Evolutionary conservation across 2,329 filamentous ascomycete species (phyloP).

Genomic region (Didymella lethalis): DNA sequence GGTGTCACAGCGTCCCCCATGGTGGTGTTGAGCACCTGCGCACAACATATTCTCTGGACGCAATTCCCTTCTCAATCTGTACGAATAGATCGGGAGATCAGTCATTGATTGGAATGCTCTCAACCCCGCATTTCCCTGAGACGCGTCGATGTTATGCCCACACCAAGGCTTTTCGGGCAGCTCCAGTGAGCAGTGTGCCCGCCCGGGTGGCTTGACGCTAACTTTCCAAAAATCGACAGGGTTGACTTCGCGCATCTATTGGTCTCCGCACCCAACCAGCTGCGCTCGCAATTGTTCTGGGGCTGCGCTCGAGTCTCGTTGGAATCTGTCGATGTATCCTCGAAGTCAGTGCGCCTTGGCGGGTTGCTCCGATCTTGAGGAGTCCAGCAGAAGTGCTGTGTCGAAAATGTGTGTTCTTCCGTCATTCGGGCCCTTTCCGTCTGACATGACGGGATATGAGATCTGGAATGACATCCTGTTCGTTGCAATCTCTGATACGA

Average conservation of each 20-base stretch:
- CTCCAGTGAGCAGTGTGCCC: conserved; percentile 36
- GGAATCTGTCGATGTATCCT: not conserved
- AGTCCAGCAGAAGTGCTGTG: not conserved
- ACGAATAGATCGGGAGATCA: conserved; percentile 27
- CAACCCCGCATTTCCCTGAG: conserved; percentile 49
- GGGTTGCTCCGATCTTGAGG: not conserved
- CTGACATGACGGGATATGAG: not conserved
- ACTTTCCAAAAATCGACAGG: conserved; percentile 14
- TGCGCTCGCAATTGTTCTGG: conserved; percentile 1
- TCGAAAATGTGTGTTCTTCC: not conserved
- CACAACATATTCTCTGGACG: conserved; percentile 33
- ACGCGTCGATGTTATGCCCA: conserved; percentile 32
- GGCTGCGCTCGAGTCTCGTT: not conserved
- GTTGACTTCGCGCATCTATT: not conserved
- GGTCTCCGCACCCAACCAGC: not conserved
- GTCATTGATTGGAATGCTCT: conserved; percentile 33
- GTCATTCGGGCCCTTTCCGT: not conserved
- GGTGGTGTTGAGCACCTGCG: conserved; percentile 30
- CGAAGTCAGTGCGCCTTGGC: not conserved
- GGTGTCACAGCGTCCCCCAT: conserved; percentile 29
- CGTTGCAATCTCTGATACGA: not conserved
- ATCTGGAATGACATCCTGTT: conserved; percentile 1
- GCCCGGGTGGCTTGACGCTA: conserved; percentile 28
- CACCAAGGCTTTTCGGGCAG: conserved; percentile 38
- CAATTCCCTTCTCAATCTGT: conserved; percentile 24